These are phyloP conservation scores for Syncephalastrum monosporum DNA, from an alignment of 371 early-diverging fungal species.

Conservation along the genomic window DNA sequence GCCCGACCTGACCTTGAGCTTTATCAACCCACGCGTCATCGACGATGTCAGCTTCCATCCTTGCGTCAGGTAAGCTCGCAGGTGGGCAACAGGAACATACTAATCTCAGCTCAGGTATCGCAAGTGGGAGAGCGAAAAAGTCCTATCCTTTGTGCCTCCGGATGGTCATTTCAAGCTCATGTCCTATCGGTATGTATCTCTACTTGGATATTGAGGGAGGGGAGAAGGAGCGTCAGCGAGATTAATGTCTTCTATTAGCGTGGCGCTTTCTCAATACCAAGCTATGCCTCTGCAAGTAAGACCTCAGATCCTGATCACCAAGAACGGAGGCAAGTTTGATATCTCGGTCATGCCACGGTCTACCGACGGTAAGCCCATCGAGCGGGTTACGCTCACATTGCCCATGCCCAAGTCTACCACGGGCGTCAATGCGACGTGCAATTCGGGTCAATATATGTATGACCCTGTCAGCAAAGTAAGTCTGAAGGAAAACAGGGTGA, in stretches of 20 bases:
- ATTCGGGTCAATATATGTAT: slow-evolving; percentile 69
- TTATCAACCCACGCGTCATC: slow-evolving; percentile 71
- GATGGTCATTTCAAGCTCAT: slow-evolving; percentile 90
- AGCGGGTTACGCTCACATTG: slow-evolving; percentile 60
- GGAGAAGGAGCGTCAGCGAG: too few species aligned
- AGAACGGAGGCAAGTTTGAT: slow-evolving; percentile 53
- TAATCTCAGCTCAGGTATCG: slow-evolving; percentile 36
- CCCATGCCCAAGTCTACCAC: slow-evolving; percentile 63
- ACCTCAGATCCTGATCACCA: background rate
- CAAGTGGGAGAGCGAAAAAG: slow-evolving; percentile 79
- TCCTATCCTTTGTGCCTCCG: slow-evolving; percentile 91
- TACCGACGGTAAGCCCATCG: slow-evolving; percentile 69
- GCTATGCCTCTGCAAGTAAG: background rate
- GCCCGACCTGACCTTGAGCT: slow-evolving; percentile 82
- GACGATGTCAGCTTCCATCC: slow-evolving; percentile 90
- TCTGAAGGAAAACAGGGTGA: background rate
- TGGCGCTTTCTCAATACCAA: slow-evolving; percentile 20
- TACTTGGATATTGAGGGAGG: background rate
- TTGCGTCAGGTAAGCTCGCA: slow-evolving; percentile 66
- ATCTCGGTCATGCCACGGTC: slow-evolving; percentile 64
- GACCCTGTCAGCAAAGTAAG: slow-evolving; percentile 72
- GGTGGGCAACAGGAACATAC: background rate
- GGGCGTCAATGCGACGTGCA: slow-evolving; percentile 60
- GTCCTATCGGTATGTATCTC: slow-evolving; percentile 63
- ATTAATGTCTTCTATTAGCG: slow-evolving; percentile 24